phyloP scores from a whole-genome alignment of 805 yeast genomes.

The Suhomyces sp. region DNA sequence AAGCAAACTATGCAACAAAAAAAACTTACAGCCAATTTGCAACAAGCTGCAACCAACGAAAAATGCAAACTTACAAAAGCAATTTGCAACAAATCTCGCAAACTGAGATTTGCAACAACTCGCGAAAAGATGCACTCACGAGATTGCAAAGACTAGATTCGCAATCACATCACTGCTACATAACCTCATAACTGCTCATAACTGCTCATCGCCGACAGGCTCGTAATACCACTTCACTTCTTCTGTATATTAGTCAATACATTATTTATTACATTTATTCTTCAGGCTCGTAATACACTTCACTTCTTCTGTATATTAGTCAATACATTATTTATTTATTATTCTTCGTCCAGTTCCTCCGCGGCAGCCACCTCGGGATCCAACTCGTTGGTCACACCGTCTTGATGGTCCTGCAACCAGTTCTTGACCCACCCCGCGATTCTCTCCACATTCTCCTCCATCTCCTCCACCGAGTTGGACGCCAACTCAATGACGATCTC shows the following conservation, averaged over 20 bases:
- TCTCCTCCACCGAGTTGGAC: slow-evolving; percentile 69
- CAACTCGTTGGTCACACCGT: slow-evolving; percentile 33
- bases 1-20: neutral
- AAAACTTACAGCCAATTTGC: no score
- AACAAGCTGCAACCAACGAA: neutral
- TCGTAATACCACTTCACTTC: neutral
- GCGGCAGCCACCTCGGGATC: slow-evolving; percentile 15
- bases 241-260: neutral
- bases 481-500: slow-evolving; percentile 78
- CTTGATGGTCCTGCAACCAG: slow-evolving; percentile 59
- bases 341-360: slow-evolving; percentile 9
- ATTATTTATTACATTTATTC: no score
- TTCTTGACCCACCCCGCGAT: slow-evolving; percentile 67
- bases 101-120: no score
- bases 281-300: neutral
- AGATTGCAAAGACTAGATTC: no score
- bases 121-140: no score
- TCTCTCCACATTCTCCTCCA: slow-evolving; percentile 81
- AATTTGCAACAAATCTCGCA: no score
- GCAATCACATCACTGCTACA: no score
- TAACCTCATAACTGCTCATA: no score
- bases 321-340: neutral
- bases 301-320: slow-evolving; percentile 1
- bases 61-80: no score
- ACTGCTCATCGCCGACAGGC: neutral